Evolutionary conservation across 1,284 basidiomycete species (phyloP).

Genomic region (Lentinula novae-zelandiae): DNA sequence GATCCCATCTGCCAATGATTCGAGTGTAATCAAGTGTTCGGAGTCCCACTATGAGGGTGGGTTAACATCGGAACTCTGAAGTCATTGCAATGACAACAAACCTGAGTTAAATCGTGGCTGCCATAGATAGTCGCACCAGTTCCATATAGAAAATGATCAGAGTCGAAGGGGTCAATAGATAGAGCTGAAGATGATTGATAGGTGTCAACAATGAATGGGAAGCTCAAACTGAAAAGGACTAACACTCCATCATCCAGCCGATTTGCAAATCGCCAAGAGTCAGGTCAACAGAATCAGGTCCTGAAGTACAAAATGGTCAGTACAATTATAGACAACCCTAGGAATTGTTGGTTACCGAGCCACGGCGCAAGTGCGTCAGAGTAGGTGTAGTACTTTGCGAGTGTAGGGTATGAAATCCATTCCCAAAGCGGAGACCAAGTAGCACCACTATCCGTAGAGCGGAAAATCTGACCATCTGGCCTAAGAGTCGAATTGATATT

Average conservation of each 20-base stretch:
- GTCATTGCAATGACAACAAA: slow-evolving; percentile 4
- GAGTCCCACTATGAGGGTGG: slow-evolving; percentile 31
- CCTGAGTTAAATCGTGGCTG: slow-evolving; percentile 45
- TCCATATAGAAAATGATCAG: slow-evolving; percentile 44
- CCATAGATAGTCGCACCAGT: slow-evolving; percentile 61
- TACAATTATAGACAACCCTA: neutral
- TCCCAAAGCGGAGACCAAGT: slow-evolving; percentile 52
- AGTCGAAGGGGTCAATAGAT: slow-evolving; percentile 46
- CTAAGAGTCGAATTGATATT: slow-evolving; percentile 44
- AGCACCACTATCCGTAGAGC: slow-evolving; percentile 48
- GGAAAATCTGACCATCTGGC: slow-evolving; percentile 68
- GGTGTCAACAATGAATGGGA: neutral
- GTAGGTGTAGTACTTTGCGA: slow-evolving; percentile 30
- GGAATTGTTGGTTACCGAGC: slow-evolving; percentile 24
- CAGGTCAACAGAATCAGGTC: slow-evolving; percentile 30
- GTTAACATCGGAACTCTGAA: neutral
- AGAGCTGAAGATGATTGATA: slow-evolving; percentile 23
- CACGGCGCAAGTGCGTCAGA: slow-evolving; percentile 42
- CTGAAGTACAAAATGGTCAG: neutral
- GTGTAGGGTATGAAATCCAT: slow-evolving; percentile 42
- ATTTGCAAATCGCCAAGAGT: slow-evolving; percentile 26
- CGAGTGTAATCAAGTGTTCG: slow-evolving; percentile 52
- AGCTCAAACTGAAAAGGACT: neutral
- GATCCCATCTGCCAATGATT: slow-evolving; percentile 58
- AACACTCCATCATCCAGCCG: slow-evolving; percentile 34